Evolutionary conservation across 2,329 filamentous ascomycete genomes (phyloP), one percentile per base, ranked within the genome.

Genomic region (Harringtonia lauricola): DNA sequence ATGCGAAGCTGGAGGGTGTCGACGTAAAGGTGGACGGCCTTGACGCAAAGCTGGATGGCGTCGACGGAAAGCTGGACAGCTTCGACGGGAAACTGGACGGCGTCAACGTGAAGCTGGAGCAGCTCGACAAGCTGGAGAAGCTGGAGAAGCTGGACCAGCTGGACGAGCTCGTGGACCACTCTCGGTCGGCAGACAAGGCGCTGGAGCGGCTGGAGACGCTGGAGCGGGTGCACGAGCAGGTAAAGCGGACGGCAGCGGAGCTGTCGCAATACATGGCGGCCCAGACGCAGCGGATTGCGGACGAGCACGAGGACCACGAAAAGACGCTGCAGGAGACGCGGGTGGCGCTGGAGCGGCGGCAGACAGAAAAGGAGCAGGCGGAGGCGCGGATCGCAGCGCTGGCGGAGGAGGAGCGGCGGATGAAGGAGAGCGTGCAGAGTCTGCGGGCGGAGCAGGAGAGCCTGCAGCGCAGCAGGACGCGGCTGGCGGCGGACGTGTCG

Each of bases 181-280:
- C 74, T 28, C 70, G 78, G 22, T 72, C 76, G 18, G 75, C 85
- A 0, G 75, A 75, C 41, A 81, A 86, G 56, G 79, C 84, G 1
- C 76, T 86, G 30, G 70, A 74, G 6, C 86, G 89, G 52, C 74
- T 95, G 37, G 82, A 84, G 49, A 85, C 86, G 21, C 74, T 98
- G 6, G 87, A 95, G 52, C 77, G 88, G 59, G 92, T 96, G 41
- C 87, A 95, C 55, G 74, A 84, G 51, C 85, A 94, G 52, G 87
- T 98, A 45, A 78, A 86, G 58, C 74, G 80, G 47, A 94, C 87
- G 2, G 88, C 90, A 1, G 77, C 80, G 18, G 87, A 94, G 57
- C 81, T 98, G 43, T 83, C 83, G 2, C 77, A 82, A 35, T 95
- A 95, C 58, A 75, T 96, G 18, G 74, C 81, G 3, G 70, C 71